Percentiles rank a stretch among this genome's conserved stretches.
Conservation (phyloP, 208 protist genomes). For the Phytomonas sp. region DNA sequence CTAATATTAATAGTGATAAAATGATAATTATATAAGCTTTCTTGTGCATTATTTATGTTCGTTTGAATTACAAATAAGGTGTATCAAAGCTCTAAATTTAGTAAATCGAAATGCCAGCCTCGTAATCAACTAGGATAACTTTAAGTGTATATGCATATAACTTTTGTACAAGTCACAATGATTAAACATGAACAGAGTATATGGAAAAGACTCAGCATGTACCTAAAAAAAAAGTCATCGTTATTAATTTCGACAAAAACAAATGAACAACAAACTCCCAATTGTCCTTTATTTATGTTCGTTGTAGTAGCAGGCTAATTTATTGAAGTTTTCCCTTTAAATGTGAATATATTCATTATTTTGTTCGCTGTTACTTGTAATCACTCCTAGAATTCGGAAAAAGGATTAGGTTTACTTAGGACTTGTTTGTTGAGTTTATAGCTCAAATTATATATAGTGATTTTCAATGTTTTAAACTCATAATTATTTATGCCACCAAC, state of each 20-base stretch:
- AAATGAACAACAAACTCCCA: neutral
- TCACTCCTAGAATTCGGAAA: neutral
- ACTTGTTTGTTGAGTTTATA: neutral
- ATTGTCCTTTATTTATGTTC: neutral
- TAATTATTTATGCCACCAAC: neutral
- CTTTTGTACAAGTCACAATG: neutral
- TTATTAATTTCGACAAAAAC: neutral
- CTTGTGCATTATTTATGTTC: too few species aligned
- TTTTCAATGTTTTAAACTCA: neutral
- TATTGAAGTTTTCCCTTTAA: conserved; percentile 5
- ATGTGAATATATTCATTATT: neutral
- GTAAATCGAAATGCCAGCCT: too few species aligned
- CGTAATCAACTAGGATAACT: too few species aligned
- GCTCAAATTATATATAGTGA: neutral
- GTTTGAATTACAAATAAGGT: too few species aligned
- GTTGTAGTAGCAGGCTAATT: neutral
- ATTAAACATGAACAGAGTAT: neutral
- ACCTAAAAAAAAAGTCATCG: neutral
- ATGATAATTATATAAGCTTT: conserved; percentile 6
- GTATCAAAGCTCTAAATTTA: too few species aligned
- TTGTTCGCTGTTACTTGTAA: neutral
- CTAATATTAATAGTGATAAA: conserved; percentile 7
- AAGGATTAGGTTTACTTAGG: neutral
- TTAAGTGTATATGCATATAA: neutral
- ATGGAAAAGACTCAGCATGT: neutral